A percentile compares a stretch with the other conserved stretches of the same genome.
phyloP scores from a whole-genome alignment of 768 basidiomycete genomes.

The Pseudohyphozyma bogoriensis region DNA sequence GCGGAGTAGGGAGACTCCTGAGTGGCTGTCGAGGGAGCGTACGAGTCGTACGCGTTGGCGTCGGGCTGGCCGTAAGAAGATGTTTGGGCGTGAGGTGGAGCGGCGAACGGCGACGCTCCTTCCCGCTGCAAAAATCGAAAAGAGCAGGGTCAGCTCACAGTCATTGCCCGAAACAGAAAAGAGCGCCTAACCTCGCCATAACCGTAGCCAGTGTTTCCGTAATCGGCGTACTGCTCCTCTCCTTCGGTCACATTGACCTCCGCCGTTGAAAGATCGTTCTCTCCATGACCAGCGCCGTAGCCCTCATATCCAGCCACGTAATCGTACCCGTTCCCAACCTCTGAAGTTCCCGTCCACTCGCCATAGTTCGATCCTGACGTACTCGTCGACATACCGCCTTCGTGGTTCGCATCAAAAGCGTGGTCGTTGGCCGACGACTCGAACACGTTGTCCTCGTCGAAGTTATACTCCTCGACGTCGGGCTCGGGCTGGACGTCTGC shows the following conservation, averaged over 20 bases:
- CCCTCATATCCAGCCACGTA: slow-evolving; percentile 5
- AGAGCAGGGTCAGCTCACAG: no score
- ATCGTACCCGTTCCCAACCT: slow-evolving; percentile 15
- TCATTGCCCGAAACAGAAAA: no score
- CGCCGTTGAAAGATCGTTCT: no score
- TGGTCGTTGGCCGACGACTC: no score
- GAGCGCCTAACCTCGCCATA: no score
- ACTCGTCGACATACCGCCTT: not conserved
- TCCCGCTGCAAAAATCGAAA: no score
- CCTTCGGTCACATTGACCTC: not conserved
- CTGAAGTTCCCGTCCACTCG: slow-evolving; percentile 21
- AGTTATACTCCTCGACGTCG: not conserved
- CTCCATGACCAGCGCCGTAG: no score
- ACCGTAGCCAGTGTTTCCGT: no score
- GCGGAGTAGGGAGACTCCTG: not conserved
- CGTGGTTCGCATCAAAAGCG: not conserved
- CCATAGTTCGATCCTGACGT: slow-evolving; percentile 22
- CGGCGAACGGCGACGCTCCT: no score
- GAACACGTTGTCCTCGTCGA: not conserved
- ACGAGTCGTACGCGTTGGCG: slow-evolving; percentile 8
- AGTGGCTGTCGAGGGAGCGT: not conserved
- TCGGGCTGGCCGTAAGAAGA: no score
- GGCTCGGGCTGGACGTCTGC: slow-evolving; percentile 1
- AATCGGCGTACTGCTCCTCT: not conserved
- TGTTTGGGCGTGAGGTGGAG: no score